Conservation (phyloP, 306 rosid species). For the Vigna angularis region DNA sequence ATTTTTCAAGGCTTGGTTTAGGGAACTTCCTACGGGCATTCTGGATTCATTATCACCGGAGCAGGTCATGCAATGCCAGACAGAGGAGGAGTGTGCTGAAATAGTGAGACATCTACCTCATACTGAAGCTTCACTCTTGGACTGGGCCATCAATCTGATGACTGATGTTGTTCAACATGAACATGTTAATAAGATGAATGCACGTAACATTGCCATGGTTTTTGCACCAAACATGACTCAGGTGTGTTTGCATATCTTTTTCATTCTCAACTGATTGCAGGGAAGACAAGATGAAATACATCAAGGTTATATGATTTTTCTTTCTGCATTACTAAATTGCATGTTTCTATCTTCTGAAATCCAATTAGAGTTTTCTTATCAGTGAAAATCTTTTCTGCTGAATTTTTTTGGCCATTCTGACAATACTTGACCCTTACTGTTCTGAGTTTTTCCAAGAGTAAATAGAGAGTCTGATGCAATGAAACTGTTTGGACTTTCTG, state of each 20-base stretch:
- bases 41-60: slow-evolving; percentile 78
- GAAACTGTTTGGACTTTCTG: slow-evolving; percentile 27
- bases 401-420: not conserved
- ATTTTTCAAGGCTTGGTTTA: slow-evolving; percentile 82
- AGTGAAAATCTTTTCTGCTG: slow-evolving; percentile 6
- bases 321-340: slow-evolving; percentile 16
- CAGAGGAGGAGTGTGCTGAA: slow-evolving; percentile 75
- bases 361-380: not conserved
- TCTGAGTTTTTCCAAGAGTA: not conserved
- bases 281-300: slow-evolving; percentile 7
- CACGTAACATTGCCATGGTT: slow-evolving; percentile 89
- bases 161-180: slow-evolving; percentile 86
- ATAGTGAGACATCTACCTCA: slow-evolving; percentile 69
- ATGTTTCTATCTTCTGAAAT: slow-evolving; percentile 6
- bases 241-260: slow-evolving; percentile 51
- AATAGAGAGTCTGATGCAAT: slow-evolving; percentile 11
- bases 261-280: not conserved
- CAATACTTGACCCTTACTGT: not conserved
- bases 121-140: slow-evolving; percentile 80
- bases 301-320: not conserved
- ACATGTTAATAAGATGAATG: slow-evolving; percentile 88
- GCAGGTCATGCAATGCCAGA: slow-evolving; percentile 79
- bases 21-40: slow-evolving; percentile 84
- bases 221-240: slow-evolving; percentile 99
- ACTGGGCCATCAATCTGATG: slow-evolving; percentile 95